These are phyloP conservation scores for Coffea canephora DNA, from an alignment of 257 asterid genomes.

Conservation along the genomic window DNA sequence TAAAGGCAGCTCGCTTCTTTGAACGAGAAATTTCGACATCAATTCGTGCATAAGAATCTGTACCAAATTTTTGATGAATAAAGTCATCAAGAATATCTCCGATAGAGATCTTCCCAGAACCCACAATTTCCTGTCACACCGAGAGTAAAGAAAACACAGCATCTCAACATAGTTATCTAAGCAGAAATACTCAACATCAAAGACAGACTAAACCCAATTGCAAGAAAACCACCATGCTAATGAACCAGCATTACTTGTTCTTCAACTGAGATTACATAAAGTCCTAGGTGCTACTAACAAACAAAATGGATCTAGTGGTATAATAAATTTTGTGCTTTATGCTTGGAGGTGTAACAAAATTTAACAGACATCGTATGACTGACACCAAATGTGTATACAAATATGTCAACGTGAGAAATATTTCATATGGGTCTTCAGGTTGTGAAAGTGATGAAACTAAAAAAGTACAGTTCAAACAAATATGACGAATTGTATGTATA, in stretches of 20 bases:
- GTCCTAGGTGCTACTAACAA: not conserved
- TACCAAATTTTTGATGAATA: constrained; percentile 46
- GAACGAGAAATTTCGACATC: constrained; percentile 26
- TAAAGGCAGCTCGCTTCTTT: constrained; percentile 28
- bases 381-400: not conserved
- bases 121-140: constrained; percentile 35
- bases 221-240: not conserved
- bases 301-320: not conserved
- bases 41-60: constrained; percentile 44
- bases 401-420: not conserved
- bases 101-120: constrained; percentile 34
- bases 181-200: not conserved
- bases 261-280: not conserved
- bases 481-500: not conserved
- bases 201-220: not conserved
- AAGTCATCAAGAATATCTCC: constrained; percentile 64
- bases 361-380: not conserved
- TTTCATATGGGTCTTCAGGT: not conserved
- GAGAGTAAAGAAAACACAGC: constrained; percentile 1
- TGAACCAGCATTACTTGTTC: not conserved
- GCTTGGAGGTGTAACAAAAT: not conserved
- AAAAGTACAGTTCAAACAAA: not conserved
- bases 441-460: not conserved
- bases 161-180: not conserved
- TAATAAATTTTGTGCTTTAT: not conserved